Conservation (phyloP, 1,284 basidiomycete genomes). For the Tylopilus sp. region DNA sequence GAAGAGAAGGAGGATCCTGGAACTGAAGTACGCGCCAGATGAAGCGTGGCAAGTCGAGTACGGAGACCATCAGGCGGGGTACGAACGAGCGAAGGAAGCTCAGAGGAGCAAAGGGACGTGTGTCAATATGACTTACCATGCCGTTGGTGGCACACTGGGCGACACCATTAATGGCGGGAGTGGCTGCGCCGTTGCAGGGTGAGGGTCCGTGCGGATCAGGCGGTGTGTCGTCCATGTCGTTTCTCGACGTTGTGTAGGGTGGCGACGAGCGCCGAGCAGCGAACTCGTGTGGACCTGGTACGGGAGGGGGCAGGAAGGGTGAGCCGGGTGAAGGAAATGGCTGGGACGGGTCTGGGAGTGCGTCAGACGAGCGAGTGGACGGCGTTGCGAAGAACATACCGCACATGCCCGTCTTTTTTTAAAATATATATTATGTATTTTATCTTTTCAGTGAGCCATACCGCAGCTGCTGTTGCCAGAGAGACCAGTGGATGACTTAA, state of each 20-base stretch:
- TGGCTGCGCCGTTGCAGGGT: slow-evolving; percentile 3
- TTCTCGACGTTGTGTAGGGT: slow-evolving; percentile 33
- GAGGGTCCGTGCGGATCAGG: background rate
- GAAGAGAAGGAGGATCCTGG: slow-evolving; percentile 19
- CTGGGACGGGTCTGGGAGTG: slow-evolving; percentile 40
- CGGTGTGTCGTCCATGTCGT: slow-evolving; percentile 13
- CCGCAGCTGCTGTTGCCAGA: slow-evolving; percentile 12
- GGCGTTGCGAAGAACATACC: background rate
- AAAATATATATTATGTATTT: background rate
- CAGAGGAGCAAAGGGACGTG: slow-evolving; percentile 18
- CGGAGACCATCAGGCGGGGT: slow-evolving; percentile 26
- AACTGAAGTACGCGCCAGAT: slow-evolving; percentile 25
- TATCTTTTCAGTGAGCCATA: background rate
- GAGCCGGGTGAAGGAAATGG: slow-evolving; percentile 68
- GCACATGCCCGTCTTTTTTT: background rate
- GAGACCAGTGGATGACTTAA: slow-evolving; percentile 6
- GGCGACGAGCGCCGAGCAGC: slow-evolving; percentile 41
- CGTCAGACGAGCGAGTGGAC: background rate
- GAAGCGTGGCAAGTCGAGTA: slow-evolving; percentile 28
- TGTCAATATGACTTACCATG: slow-evolving; percentile 26
- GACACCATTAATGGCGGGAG: slow-evolving; percentile 12
- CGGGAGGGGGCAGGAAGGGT: slow-evolving; percentile 62
- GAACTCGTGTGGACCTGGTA: slow-evolving; percentile 61
- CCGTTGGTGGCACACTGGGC: slow-evolving; percentile 10
- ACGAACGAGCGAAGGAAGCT: slow-evolving; percentile 25